Evolutionary conservation across 2,329 filamentous ascomycete genomes (phyloP).

Genomic region (Lachnellula willkommii): DNA sequence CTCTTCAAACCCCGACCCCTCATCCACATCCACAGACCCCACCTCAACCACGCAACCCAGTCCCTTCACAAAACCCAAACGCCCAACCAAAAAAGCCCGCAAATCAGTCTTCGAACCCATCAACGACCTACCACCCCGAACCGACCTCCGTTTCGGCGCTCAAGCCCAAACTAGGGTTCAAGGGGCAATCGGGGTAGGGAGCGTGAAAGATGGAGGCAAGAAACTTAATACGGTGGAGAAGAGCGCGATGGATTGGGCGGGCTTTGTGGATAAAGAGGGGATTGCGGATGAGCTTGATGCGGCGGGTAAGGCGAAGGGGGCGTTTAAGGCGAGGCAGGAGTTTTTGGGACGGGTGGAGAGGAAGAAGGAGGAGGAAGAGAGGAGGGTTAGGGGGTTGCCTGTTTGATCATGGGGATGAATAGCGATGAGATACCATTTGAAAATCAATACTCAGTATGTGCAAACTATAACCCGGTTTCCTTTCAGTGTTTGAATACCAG

Average conservation of each 20-base stretch:
- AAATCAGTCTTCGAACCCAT: conserved; percentile 59
- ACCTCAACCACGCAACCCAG: conserved; percentile 34
- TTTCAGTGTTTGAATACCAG: too few species aligned
- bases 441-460: too few species aligned
- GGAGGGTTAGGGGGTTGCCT: conserved; percentile 41
- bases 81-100: conserved; percentile 32
- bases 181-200: conserved; percentile 32
- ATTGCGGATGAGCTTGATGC: conserved; percentile 63
- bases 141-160: conserved; percentile 55
- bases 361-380: conserved; percentile 55
- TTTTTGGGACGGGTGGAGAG: conserved; percentile 62
- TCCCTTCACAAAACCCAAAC: conserved; percentile 32
- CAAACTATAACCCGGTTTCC: too few species aligned
- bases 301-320: conserved; percentile 59
- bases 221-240: conserved; percentile 69
- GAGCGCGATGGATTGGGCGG: conserved; percentile 68
- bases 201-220: conserved; percentile 47
- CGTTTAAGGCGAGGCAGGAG: conserved; percentile 56
- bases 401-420: neutral
- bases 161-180: conserved; percentile 24
- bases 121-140: conserved; percentile 39
- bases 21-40: conserved; percentile 26
- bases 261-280: conserved; percentile 65
- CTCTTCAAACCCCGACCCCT: conserved; percentile 37
- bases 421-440: neutral